phyloP scores from a whole-genome alignment of 108 stramenopile species.

The Pseudonitzschia multistriata region DNA sequence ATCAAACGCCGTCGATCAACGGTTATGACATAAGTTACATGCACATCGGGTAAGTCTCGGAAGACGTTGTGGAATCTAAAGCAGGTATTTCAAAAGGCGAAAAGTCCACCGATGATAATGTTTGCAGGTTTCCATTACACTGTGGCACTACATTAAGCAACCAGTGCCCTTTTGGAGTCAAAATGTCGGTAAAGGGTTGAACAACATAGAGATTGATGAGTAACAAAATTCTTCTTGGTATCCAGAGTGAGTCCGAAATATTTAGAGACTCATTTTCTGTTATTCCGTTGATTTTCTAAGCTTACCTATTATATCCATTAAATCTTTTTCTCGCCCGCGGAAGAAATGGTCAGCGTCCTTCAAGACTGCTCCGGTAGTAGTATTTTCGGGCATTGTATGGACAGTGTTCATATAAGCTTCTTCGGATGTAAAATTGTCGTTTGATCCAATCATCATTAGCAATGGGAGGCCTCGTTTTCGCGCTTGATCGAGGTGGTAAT shows the following conservation, averaged over 20 bases:
- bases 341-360: conserved; percentile 57
- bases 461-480: conserved; percentile 30
- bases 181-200: background rate
- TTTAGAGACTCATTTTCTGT: background rate
- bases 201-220: background rate
- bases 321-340: conserved; percentile 47
- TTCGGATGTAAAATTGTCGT: conserved; percentile 61
- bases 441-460: conserved; percentile 41
- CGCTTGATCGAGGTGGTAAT: conserved; percentile 47
- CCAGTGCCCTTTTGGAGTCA: conserved; percentile 25
- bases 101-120: conserved; percentile 13
- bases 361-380: conserved; percentile 43
- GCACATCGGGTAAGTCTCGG: background rate
- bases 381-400: conserved; percentile 24
- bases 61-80: background rate
- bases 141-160: conserved; percentile 31
- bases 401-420: conserved; percentile 34
- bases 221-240: background rate
- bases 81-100: conserved; percentile 13
- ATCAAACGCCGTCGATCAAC: too few species aligned
- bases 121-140: conserved; percentile 26
- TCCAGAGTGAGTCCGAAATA: background rate
- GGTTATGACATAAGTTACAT: too few species aligned
- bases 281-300: conserved; percentile 13
- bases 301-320: conserved; percentile 51